These are phyloP conservation scores for Suillus sp. DNA, from an alignment of 768 basidiomycete genomes.

Conservation along the genomic window DNA sequence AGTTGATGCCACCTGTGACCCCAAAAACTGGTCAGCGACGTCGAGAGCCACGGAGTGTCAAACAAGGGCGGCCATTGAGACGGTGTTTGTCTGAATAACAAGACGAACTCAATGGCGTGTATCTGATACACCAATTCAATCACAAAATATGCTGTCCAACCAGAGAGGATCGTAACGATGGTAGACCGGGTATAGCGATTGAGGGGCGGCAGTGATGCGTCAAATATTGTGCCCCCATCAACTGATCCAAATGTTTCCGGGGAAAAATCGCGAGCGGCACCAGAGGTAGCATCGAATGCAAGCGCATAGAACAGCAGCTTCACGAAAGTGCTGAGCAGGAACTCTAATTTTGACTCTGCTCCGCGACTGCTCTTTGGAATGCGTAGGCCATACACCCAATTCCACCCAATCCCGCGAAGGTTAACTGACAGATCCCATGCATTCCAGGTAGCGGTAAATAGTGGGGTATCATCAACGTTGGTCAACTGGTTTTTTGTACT, in stretches of 20 bases:
- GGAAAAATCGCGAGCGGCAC: conserved; percentile 31
- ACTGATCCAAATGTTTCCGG: conserved; percentile 41
- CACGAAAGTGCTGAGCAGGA: conserved; percentile 18
- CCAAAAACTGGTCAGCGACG: conserved; percentile 68
- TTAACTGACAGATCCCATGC: conserved; percentile 30
- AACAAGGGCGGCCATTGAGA: conserved; percentile 68
- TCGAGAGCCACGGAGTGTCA: conserved; percentile 54
- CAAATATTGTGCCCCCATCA: conserved; percentile 41
- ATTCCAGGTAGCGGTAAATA: conserved; percentile 20
- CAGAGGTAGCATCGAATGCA: conserved; percentile 18
- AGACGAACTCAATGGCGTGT: conserved; percentile 44
- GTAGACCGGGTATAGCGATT: conserved; percentile 45
- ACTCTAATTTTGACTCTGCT: conserved; percentile 19
- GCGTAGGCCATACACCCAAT: conserved; percentile 13
- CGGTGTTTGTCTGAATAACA: conserved; percentile 49
- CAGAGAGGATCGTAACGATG: conserved; percentile 43
- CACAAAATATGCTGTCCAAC: conserved; percentile 46
- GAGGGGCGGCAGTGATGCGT: conserved; percentile 34
- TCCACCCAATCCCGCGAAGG: conserved; percentile 32
- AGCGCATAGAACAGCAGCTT: conserved; percentile 9
- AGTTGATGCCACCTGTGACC: conserved; percentile 67
- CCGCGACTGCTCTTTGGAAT: conserved; percentile 19
- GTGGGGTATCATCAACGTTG: not conserved
- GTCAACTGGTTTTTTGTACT: not conserved
- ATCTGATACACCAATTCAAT: conserved; percentile 48